phyloP scores from a whole-genome alignment of 495 filamentous ascomycete species.

The Hypoxylon lenormandii region DNA sequence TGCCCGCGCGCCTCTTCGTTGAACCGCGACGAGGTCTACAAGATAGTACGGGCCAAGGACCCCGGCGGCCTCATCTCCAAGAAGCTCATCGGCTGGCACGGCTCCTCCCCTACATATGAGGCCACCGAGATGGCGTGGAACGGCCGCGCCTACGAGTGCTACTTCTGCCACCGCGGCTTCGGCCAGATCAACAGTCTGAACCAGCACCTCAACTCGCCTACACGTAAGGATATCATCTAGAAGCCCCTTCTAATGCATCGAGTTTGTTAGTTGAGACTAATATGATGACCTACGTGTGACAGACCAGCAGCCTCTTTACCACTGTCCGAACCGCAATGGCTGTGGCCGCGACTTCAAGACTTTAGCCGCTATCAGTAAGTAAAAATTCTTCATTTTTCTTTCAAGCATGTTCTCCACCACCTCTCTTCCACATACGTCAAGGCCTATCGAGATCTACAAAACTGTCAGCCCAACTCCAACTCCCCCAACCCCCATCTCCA shows the following conservation, averaged over 20 bases:
- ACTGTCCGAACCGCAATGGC: constrained; percentile 59
- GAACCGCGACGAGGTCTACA: constrained; percentile 51
- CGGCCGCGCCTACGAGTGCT: constrained; percentile 48
- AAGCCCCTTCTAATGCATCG: background rate
- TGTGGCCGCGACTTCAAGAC: constrained; percentile 62
- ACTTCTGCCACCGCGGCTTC: constrained; percentile 50
- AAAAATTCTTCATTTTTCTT: background rate
- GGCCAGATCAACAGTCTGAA: constrained; percentile 21
- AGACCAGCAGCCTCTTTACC: constrained; percentile 65
- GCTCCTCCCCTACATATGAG: constrained; percentile 27
- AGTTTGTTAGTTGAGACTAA: background rate
- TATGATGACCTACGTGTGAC: background rate
- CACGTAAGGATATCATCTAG: constrained; percentile 40
- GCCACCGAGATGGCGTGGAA: constrained; percentile 46
- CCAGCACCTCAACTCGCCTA: constrained; percentile 53
- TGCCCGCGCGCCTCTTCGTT: constrained; percentile 38
- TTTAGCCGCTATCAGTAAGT: constrained; percentile 58
- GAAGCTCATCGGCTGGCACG: constrained; percentile 50
- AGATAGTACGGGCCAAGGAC: constrained; percentile 49
- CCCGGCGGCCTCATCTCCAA: constrained; percentile 51
- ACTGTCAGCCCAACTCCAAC: no score
- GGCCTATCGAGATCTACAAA: background rate
- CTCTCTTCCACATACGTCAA: background rate
- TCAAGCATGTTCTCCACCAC: no score
- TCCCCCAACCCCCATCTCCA: no score